Base-by-base conservation (phyloP, 306 rosid species). In the Lathyrus aphaca region DNA sequence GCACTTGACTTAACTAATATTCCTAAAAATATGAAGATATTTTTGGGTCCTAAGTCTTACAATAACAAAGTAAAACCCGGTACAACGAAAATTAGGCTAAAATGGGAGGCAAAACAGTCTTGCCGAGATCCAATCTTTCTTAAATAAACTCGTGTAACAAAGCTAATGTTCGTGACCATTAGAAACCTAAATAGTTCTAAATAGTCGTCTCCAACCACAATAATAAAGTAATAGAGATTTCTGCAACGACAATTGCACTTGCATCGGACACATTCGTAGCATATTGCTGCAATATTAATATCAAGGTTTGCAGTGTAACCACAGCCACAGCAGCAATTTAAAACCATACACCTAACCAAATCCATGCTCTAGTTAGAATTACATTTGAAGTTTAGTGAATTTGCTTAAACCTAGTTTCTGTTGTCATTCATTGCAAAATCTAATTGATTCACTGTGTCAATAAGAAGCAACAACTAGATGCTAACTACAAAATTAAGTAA, bases 161-260 rank as follows among this genome's bases (percentile, higher is more conserved):
- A 48, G 38, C 69, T 25, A 37, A 72, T 54, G 15, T 64, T 63
- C 23, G 8, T n/a, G 27, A 71, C 43, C 56, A 39, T 43, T 65
- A 56, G 38, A 37, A 69, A 57, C 71, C 72, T 43, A 74, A 4
- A 15, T 16, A 17, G 13, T 49, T 49, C 25, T 17, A 17, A 49
- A 17, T 49, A 8, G 11, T 4, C 2, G 13, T 49, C 13, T 2
- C 2, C 56, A 17, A 1, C 27, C 4, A 6, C 25, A 49, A 15
- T 17, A 49, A 7, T 7, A n/a, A 46, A 15, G 53, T 49, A 3
- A 17, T 17, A 9, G 27, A 17, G 55, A 3, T 17, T 11, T 49
- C 25, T 49, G 11, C 23, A 46, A 1, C 51, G 0, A 45, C 3
- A 45, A 45, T 5, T 45, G 21, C 53, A 35, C 10, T 35, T 35